Evolutionary conservation across 2,329 filamentous ascomycete genomes (phyloP).

Genomic region (Monilinia fructigena): DNA sequence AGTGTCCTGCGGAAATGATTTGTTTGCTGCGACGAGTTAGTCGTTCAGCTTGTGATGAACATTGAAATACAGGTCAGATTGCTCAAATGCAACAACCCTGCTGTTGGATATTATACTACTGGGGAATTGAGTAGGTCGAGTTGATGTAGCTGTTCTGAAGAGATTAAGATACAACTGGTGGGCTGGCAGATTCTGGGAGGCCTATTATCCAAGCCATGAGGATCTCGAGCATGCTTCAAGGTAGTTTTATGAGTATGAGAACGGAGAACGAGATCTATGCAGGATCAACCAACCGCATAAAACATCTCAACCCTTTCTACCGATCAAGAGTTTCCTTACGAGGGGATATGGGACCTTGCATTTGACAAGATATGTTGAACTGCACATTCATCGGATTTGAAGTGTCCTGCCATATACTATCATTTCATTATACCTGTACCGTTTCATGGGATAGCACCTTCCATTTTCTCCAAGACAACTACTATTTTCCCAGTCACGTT

Average conservation of each 20-base stretch:
- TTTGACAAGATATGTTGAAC: neutral
- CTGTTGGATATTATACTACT: constrained; percentile 41
- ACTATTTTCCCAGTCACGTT: neutral
- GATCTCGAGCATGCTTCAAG: neutral
- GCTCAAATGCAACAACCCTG: constrained; percentile 44
- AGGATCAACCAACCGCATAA: neutral
- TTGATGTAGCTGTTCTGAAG: neutral
- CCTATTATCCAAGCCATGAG: neutral
- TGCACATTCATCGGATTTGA: too few relatives aligned
- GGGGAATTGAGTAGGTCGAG: constrained; percentile 1
- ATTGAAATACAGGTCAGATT: constrained; percentile 36
- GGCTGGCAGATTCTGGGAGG: neutral
- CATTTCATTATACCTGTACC: neutral
- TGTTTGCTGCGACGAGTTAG: neutral
- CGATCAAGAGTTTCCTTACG: neutral
- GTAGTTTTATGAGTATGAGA: neutral
- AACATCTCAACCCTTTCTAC: neutral
- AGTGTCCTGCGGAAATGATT: neutral
- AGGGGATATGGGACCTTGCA: too few relatives aligned
- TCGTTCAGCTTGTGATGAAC: neutral
- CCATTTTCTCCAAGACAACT: neutral
- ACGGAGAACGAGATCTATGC: neutral
- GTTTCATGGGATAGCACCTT: neutral
- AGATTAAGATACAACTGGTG: neutral
- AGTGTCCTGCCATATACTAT: neutral